Conservation (phyloP, 345 rosid genomes). For the Lenwebbia sp. region DNA sequence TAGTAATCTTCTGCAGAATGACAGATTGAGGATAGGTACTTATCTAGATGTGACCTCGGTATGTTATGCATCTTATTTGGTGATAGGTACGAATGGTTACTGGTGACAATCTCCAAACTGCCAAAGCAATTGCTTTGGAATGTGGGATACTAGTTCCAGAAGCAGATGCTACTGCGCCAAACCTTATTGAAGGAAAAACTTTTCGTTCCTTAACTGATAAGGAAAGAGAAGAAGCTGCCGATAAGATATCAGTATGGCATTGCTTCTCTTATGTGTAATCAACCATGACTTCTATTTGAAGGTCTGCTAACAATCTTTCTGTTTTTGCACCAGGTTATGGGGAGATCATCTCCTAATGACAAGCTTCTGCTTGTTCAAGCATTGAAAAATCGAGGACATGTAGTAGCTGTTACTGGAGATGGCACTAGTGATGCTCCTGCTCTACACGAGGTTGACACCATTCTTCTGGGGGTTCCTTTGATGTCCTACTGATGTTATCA, state of each 20-base stretch:
- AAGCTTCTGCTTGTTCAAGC: constrained; percentile 41
- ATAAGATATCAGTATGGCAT: constrained; percentile 60
- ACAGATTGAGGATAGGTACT: too few relatives aligned
- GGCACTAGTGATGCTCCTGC: constrained; percentile 45
- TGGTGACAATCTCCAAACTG: too few relatives aligned
- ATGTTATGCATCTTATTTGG: too few relatives aligned
- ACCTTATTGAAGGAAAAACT: too few relatives aligned
- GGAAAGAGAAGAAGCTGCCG: constrained; percentile 63
- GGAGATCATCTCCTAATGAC: constrained; percentile 39
- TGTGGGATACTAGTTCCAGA: too few relatives aligned
- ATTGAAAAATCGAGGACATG: constrained; percentile 19
- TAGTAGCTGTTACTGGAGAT: constrained; percentile 43
- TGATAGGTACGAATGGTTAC: too few relatives aligned
- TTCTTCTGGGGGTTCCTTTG: neutral
- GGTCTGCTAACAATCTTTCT: neutral
- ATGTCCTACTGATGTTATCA: neutral
- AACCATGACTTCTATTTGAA: neutral
- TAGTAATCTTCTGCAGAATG: too few relatives aligned
- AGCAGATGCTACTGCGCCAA: too few relatives aligned
- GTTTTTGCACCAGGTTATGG: constrained; percentile 27
- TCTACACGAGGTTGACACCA: constrained; percentile 20
- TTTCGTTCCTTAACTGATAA: too few relatives aligned
- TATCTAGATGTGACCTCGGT: too few relatives aligned
- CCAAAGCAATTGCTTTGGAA: too few relatives aligned
- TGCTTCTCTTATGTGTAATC: neutral